Evolutionary conservation across 495 filamentous ascomycete genomes (phyloP), one percentile per base, ranked within the genome.

Genomic region (Trichocladium antarcticum): DNA sequence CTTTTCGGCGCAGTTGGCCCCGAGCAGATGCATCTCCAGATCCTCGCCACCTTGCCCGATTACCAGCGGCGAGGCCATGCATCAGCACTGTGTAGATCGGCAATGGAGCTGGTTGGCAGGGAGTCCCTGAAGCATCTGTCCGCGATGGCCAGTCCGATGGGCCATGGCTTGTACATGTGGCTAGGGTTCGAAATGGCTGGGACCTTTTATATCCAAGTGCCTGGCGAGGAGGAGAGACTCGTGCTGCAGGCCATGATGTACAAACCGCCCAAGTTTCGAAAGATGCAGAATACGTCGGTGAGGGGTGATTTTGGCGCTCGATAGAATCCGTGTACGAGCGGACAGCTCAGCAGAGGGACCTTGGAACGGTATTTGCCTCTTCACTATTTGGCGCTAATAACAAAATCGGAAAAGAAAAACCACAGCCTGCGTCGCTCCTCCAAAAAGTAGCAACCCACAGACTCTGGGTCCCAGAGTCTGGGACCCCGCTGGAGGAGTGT

Each of bases 111-210:
- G 10, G 55, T 59, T 16, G 47, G 49, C 8, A 41, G 35, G 21
- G 51, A 55, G 31, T 22, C 32, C 5, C 37, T 66, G 24, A 47
- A 54, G 11, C 45, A 56, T 27, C 53, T 65, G 31, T 61, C 65
- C 0, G 65, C 66, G 34, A 56, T 63, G 51, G 65, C 63, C 28
- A 68, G 65, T 36, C 65, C 67, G 15, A 68, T 69, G 67, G 67
- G 67, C 28, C 51, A 54, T 31, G 45, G 36, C 19, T 55, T 69
- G 3, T 69, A 68, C 45, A 54, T 39, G 19, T 50, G 51, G 38
- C 50, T 69, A 14, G 55, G 58, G 0, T 67, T 65, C 16, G 39
- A 45, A 3, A 34, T 6, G 3, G 42, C 57, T 21, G 63, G 35
- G 1, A 41, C 47, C 0, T 64, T 66, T 40, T n/a, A 35, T 20